A percentile compares a stretch with the other conserved stretches of the same genome.
These are phyloP conservation scores for Calocera viscosa DNA, from an alignment of 768 basidiomycete genomes.

Conservation along the genomic window DNA sequence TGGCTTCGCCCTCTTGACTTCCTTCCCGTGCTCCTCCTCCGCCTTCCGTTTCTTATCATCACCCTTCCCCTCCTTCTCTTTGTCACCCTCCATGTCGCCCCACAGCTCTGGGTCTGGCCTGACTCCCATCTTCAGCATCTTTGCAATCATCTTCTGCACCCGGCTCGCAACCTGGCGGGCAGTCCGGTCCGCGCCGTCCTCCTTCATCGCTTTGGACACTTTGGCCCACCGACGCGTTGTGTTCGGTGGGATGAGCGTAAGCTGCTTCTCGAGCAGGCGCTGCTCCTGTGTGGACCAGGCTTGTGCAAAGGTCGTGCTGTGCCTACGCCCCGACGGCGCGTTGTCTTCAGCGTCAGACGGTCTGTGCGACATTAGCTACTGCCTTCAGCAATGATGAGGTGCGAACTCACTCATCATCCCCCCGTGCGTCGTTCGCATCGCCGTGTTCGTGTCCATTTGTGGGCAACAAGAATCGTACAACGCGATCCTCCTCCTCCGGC, in stretches of 20 bases:
- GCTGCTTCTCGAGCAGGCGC: not conserved
- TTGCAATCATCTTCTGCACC: not conserved
- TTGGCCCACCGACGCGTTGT: not conserved
- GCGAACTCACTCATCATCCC: not conserved
- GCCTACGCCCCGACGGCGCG: not conserved
- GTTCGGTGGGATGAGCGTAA: not conserved
- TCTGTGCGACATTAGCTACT: not conserved
- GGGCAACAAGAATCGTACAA: not conserved
- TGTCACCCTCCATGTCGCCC: constrained; percentile 21
- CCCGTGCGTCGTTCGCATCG: not conserved
- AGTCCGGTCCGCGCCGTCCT: not conserved
- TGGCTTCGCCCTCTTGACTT: constrained; percentile 15
- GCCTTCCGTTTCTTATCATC: constrained; percentile 17
- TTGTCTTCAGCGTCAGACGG: not conserved
- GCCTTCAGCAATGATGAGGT: not conserved
- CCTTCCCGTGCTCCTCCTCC: constrained; percentile 22
- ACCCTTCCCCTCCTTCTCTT: constrained; percentile 18
- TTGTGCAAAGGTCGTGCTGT: not conserved
- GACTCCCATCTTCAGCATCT: not conserved
- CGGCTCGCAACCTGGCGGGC: not conserved
- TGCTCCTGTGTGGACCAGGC: not conserved
- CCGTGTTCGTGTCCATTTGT: not conserved
- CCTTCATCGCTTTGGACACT: not conserved
- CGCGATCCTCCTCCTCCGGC: not conserved
- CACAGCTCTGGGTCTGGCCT: constrained; percentile 15